Evolutionary conservation across 2,329 filamentous ascomycete genomes (phyloP).

Genomic region (Byssochlamys sp.): DNA sequence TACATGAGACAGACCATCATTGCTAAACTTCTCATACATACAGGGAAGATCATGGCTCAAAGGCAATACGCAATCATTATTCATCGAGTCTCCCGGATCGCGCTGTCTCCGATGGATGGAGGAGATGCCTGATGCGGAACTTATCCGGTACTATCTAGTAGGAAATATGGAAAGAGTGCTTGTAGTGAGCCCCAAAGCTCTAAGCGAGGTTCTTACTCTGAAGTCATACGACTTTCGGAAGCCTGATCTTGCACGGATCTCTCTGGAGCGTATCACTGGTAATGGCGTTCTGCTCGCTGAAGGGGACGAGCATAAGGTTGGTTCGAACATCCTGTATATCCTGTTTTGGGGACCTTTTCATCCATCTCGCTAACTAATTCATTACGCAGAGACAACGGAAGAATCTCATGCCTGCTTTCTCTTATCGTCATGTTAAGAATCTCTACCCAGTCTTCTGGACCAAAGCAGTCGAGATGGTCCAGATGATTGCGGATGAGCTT

Average conservation of each 20-base stretch:
- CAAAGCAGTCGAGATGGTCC: conserved; percentile 60
- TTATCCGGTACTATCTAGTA: conserved; percentile 57
- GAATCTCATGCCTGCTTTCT: conserved; percentile 70
- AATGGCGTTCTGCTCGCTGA: conserved; percentile 60
- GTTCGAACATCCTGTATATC: conserved; percentile 6
- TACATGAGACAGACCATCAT: not conserved
- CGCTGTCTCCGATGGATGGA: conserved; percentile 43
- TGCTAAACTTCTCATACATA: not conserved
- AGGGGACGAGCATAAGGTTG: conserved; percentile 75
- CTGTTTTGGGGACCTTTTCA: not conserved
- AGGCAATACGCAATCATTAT: conserved; percentile 34
- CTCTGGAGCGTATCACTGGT: conserved; percentile 30
- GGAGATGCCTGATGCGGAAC: conserved; percentile 55
- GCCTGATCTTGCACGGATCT: conserved; percentile 40
- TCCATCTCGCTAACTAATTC: conserved; percentile 1
- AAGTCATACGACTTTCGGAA: conserved; percentile 64
- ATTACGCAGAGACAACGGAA: conserved; percentile 51
- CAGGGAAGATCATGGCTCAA: conserved; percentile 35
- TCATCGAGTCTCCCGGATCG: conserved; percentile 31
- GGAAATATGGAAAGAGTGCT: conserved; percentile 57
- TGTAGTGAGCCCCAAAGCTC: conserved; percentile 51
- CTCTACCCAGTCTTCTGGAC: conserved; percentile 76
- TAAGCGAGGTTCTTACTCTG: conserved; percentile 61
- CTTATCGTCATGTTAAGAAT: conserved; percentile 76
- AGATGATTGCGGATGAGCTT: conserved; percentile 46